Percentiles rank a stretch among this genome's conserved stretches.
phyloP scores from a whole-genome alignment of 371 early-diverging fungal species.

The Mucor lusitanicus region DNA sequence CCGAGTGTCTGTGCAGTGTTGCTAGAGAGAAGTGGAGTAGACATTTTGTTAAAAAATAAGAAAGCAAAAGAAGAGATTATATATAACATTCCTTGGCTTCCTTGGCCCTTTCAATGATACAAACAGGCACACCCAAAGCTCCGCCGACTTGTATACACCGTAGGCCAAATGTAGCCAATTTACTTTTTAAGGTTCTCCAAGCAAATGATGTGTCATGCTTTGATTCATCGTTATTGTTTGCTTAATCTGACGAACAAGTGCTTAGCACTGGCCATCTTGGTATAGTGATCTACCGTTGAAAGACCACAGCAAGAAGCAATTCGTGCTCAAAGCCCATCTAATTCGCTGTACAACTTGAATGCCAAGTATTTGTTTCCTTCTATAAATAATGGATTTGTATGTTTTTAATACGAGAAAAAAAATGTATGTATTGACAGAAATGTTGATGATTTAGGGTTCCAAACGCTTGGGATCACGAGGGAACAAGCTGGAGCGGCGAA shows the following conservation, averaged over 20 bases:
- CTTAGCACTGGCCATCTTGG: not conserved
- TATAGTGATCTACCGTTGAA: not conserved
- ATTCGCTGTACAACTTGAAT: not conserved
- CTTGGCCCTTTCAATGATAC: not conserved
- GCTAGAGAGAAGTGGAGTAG: slow-evolving; percentile 29
- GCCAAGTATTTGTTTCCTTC: not conserved
- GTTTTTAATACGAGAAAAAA: not conserved
- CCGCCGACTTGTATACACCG: not conserved
- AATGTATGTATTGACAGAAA: not conserved
- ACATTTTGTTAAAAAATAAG: slow-evolving; percentile 2
- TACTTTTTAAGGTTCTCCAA: not conserved
- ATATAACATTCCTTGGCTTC: slow-evolving; percentile 2
- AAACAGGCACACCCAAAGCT: not conserved
- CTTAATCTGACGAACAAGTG: not conserved
- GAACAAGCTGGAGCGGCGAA: slow-evolving; percentile 96
- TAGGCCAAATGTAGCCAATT: not conserved
- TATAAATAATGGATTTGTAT: not conserved
- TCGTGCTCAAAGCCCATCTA: not conserved
- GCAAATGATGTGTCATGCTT: slow-evolving; percentile 1
- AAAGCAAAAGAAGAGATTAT: not conserved
- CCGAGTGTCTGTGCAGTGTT: slow-evolving; percentile 28
- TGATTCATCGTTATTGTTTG: not conserved
- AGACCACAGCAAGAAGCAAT: not conserved
- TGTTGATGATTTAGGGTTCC: slow-evolving; percentile 73
- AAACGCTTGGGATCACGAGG: slow-evolving; percentile 99